A percentile compares a stretch with the other conserved stretches of the same genome.
Conservation (phyloP, 192 early-diverging fungal genomes). For the Coemansia sp. region DNA sequence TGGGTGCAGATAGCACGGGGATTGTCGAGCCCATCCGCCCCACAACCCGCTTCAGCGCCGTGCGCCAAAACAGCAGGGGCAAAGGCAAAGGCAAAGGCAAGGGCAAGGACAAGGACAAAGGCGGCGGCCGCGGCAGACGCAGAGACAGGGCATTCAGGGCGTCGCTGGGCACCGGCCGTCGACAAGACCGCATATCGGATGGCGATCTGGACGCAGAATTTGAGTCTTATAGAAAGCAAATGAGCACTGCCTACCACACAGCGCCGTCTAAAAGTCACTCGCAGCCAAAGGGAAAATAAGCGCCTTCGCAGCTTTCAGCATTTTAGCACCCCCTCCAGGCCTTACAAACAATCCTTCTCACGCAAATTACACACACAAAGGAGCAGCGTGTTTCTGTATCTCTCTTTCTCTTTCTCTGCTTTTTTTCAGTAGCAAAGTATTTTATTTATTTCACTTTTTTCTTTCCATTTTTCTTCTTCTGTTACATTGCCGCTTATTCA, state of each 20-base stretch:
- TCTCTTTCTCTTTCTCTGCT: not conserved
- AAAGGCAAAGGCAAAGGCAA: no score
- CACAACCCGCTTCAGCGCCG: constrained; percentile 33
- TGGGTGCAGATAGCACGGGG: constrained; percentile 37
- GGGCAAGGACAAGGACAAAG: no score
- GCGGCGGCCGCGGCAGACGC: not conserved
- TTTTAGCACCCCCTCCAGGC: no score
- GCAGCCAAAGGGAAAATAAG: no score
- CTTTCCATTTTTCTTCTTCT: no score
- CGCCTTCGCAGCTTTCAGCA: no score
- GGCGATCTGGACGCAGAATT: constrained; percentile 15
- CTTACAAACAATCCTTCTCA: no score
- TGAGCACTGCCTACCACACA: constrained; percentile 31
- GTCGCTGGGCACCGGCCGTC: constrained; percentile 26
- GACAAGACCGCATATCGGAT: not conserved
- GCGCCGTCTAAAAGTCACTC: not conserved
- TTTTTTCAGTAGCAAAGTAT: no score
- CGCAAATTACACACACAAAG: no score
- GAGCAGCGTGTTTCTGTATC: no score
- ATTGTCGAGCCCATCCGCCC: constrained; percentile 41
- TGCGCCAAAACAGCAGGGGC: constrained; percentile 3
- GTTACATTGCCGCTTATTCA: no score
- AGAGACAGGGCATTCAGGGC: constrained; percentile 10
- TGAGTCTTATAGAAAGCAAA: constrained; percentile 32
- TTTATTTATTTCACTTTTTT: no score